Conservation (phyloP, 495 filamentous ascomycete species). For the Delitschia confertaspora region DNA sequence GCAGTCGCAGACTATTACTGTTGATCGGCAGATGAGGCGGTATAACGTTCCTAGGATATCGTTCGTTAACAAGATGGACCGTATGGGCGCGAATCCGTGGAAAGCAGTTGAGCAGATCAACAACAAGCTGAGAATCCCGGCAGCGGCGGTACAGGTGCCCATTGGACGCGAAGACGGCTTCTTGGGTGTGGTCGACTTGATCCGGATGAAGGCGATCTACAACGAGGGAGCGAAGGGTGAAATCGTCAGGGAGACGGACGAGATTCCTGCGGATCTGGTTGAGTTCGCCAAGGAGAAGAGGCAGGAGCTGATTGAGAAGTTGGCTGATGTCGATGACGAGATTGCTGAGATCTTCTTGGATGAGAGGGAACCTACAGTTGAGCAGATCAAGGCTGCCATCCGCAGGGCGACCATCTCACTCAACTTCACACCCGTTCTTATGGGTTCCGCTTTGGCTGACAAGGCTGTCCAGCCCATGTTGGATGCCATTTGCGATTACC, state of each 20-base stretch:
- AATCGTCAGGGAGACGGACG: conserved; percentile 60
- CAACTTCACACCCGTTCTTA: conserved; percentile 93
- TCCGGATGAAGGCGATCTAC: conserved; percentile 87
- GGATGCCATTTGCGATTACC: conserved; percentile 91
- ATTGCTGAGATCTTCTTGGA: conserved; percentile 95
- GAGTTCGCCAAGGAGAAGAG: conserved; percentile 69
- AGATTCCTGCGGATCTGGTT: conserved; percentile 69
- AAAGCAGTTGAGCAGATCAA: conserved; percentile 97
- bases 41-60: conserved; percentile 94
- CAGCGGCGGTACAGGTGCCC: conserved; percentile 90
- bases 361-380: conserved; percentile 61
- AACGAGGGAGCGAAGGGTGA: conserved; percentile 77
- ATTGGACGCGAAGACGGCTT: conserved; percentile 91
- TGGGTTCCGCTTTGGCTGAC: conserved; percentile 92
- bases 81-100: conserved; percentile 97
- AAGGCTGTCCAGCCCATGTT: conserved; percentile 96
- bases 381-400: conserved; percentile 85
- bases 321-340: conserved; percentile 97
- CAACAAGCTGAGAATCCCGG: conserved; percentile 81
- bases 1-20: conserved; percentile 95
- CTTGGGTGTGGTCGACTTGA: conserved; percentile 86
- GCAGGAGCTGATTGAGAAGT: conserved; percentile 78
- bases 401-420: conserved; percentile 75
- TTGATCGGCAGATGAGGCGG: conserved; percentile 95
- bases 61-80: conserved; percentile 99